Evolutionary conservation across 352 stramenopile genomes (phyloP), one percentile per base, ranked within the genome.

Genomic region (Globisporangium radiosum): DNA sequence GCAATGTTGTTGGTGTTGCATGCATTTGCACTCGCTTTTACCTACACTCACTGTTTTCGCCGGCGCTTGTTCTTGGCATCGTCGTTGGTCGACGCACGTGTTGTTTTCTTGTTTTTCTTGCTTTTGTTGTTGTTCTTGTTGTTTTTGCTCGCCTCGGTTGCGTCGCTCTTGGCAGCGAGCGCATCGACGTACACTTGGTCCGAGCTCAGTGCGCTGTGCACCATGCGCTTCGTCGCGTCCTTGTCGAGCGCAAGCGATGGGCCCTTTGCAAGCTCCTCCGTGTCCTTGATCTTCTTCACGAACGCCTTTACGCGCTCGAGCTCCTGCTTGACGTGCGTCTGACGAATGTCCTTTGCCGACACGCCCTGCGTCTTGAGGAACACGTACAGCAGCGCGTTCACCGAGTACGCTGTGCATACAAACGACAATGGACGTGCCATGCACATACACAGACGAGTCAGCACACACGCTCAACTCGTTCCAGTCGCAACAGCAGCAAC

Each of bases 291-390:
- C 60, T 92, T 94, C 70, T 94, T 90, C 51, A 95, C 82, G 58
- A 94, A 95, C 13, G 68, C 60, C 68, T 95, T 94, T 45, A 95
- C 86, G 39, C 86, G 86, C 47, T 95, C 86, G 66, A 95, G 72
- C 55, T 95, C 86, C 64, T 94, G 82, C 69, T 95, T 95, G 25
- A 95, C 84, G 62, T 95, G 84, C n/a, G 83, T 92, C 68, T 94
- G 84, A 5, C 86, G 78, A 56, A 91, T 88, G 66, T 95, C 86
- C 72, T 94, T 93, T n/a, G 77, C 61, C 39, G 86, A 92, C 47
- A 92, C 81, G 17, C 84, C 86, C 68, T 95, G 86, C 6, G 83
- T 88, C 70, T 95, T 95, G 37, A 95, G 59, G 54, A 90, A 90
- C 56, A 95, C 80, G 45, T 92, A 95, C 50, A 95, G 71, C 53